Evolutionary conservation across 257 asterid species (phyloP).

Genomic region (Rauvolfia tetraphylla): DNA sequence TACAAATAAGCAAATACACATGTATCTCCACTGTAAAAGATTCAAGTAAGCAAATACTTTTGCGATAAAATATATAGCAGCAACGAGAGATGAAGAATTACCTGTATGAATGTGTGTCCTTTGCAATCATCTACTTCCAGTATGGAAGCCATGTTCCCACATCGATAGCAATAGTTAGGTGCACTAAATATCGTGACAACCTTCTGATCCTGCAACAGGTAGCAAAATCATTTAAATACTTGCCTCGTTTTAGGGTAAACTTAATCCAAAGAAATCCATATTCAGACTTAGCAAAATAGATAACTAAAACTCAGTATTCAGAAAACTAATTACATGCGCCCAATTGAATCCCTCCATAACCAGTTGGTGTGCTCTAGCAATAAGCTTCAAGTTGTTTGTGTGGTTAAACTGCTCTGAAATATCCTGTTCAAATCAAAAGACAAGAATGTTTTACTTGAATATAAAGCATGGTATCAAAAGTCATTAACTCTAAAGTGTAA

Average conservation of each 20-base stretch:
- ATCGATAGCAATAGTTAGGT: conserved; percentile 80
- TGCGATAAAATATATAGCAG: neutral
- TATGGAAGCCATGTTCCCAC: conserved; percentile 89
- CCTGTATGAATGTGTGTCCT: conserved; percentile 76
- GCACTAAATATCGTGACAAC: conserved; percentile 85
- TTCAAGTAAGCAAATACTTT: neutral
- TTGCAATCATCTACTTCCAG: conserved; percentile 74
- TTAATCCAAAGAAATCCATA: neutral
- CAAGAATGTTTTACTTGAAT: neutral
- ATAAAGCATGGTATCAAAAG: neutral
- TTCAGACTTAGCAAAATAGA: neutral
- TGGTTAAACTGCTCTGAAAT: conserved; percentile 83
- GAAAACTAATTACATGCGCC: conserved; percentile 58
- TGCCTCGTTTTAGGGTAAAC: neutral
- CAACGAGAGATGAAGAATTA: conserved; percentile 18
- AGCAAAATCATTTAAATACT: neutral
- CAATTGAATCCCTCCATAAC: conserved; percentile 90
- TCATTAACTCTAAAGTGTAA: conserved; percentile 5
- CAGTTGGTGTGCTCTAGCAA: conserved; percentile 84
- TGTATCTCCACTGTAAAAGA: too few species aligned
- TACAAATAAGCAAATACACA: neutral
- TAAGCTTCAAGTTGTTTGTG: conserved; percentile 66
- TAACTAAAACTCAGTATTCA: neutral
- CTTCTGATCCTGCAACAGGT: conserved; percentile 63
- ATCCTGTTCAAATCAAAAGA: conserved; percentile 46